Conservation (phyloP, 176 grass and related monocot species). For the Tuctoria greenei region DNA sequence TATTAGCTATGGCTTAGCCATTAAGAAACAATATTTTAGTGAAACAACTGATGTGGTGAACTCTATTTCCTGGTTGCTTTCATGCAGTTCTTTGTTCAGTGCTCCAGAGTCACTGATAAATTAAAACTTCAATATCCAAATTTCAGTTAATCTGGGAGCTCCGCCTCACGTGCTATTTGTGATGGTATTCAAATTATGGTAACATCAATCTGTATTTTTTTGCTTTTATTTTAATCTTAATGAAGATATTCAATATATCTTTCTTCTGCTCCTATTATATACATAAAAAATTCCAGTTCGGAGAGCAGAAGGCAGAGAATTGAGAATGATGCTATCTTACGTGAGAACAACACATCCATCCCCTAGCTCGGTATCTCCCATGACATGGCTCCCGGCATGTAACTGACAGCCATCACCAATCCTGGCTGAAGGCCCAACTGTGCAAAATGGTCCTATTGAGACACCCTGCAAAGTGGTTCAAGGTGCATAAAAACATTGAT, state of each 20-base stretch:
- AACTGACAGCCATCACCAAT: slow-evolving; percentile 76
- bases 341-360: slow-evolving; percentile 62
- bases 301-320: neutral
- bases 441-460: slow-evolving; percentile 77
- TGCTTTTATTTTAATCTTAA: neutral
- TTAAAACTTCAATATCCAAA: neutral
- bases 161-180: neutral
- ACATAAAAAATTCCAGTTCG: neutral
- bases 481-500: slow-evolving; percentile 16
- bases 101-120: neutral
- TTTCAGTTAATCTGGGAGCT: neutral
- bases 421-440: slow-evolving; percentile 54
- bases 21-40: slow-evolving; percentile 2
- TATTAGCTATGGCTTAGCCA: neutral
- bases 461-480: slow-evolving; percentile 49
- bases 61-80: neutral
- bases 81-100: neutral
- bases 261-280: neutral
- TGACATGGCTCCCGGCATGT: slow-evolving; percentile 67
- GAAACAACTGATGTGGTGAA: slow-evolving; percentile 1
- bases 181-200: slow-evolving; percentile 1
- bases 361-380: slow-evolving; percentile 69
- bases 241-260: neutral
- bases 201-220: slow-evolving; percentile 5
- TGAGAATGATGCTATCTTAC: slow-evolving; percentile 35